Base-by-base conservation (phyloP, 441 rosid species). In the Croton setiger region DNA sequence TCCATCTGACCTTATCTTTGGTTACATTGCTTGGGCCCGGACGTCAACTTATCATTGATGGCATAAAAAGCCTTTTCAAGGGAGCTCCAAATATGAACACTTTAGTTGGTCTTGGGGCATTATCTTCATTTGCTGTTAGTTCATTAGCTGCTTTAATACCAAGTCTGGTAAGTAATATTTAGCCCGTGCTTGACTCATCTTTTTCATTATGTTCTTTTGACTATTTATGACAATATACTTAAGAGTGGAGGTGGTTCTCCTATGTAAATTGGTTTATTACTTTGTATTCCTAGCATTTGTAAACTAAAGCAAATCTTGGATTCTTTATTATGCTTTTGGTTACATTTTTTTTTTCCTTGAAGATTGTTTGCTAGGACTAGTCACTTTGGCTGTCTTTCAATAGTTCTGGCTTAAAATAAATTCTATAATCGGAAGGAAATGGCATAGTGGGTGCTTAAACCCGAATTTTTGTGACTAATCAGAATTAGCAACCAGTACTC, bases 71-170 rank as follows among this genome's bases (percentile, higher is more conserved):
- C 78, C 94, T 94, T 70, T 66, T 87, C 21, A 94, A 81, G 75
- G 97, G 98, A 59, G 76, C 87, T 74, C 98, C 99, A 67, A 94
- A 92, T 82, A 94, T 94, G 99, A 94, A 92, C 75, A 92, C 98
- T 45, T 81, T 94, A 78, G 99, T 94, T 79, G 97, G 98, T 76
- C 96, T 94, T 58, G 98, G 99, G 76, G 99, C 98, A 31, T 78
- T 94, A 80, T 94, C 99, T 59, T 92, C 99, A 35, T 94, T 94
- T 85, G 69, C 85, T 66, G 96, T 92, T 80, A 94, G 99, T 80
- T 77, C 96, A 45, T 76, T 94, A 35, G 99, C 99, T 81, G 85
- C 92, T 68, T 75, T 92, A 73, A 66, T 94, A 64, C 99, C 99
- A 54, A 90, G 79, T 74, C 78, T 87, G 93, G 99, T 92, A 78